A percentile compares a stretch with the other conserved stretches of the same genome.
Conservation (phyloP, 441 rosid species). For the Croton setiger region DNA sequence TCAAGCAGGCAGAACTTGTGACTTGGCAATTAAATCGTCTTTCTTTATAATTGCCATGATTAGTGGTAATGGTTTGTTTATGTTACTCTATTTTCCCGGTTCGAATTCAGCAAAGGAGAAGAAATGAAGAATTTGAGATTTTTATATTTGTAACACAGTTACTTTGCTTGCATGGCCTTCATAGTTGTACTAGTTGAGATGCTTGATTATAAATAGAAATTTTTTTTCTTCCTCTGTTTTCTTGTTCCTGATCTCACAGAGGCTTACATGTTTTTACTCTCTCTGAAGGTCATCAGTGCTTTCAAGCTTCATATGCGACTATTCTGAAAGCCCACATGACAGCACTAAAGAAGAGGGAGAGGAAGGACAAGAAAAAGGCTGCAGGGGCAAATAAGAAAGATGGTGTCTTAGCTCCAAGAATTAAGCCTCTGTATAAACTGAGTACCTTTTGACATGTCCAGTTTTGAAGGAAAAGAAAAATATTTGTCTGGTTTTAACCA, state of each 20-base stretch:
- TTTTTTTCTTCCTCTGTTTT: slow-evolving; percentile 4
- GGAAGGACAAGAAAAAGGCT: slow-evolving; percentile 82
- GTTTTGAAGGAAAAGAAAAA: background rate
- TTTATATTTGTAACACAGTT: background rate
- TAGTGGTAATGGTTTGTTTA: background rate
- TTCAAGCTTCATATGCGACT: slow-evolving; percentile 91
- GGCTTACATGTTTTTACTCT: too few relatives aligned
- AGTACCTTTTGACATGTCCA: background rate
- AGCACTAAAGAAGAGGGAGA: slow-evolving; percentile 85
- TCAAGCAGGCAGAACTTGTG: background rate
- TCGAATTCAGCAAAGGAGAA: background rate
- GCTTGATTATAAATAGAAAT: background rate
- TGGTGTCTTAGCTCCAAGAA: slow-evolving; percentile 38
- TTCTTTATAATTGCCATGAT: background rate
- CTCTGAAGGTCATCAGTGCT: slow-evolving; percentile 85
- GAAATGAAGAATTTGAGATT: background rate
- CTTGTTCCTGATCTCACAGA: slow-evolving; percentile 13
- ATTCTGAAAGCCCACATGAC: slow-evolving; percentile 94
- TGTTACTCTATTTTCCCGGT: background rate
- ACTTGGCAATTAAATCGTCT: background rate
- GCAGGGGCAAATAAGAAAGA: slow-evolving; percentile 58
- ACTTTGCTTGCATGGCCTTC: background rate
- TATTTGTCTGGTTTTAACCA: background rate
- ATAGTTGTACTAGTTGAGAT: background rate
- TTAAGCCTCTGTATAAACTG: background rate